phyloP scores from a whole-genome alignment of 2,329 filamentous ascomycete species.

The Sclerotinia nivalis region DNA sequence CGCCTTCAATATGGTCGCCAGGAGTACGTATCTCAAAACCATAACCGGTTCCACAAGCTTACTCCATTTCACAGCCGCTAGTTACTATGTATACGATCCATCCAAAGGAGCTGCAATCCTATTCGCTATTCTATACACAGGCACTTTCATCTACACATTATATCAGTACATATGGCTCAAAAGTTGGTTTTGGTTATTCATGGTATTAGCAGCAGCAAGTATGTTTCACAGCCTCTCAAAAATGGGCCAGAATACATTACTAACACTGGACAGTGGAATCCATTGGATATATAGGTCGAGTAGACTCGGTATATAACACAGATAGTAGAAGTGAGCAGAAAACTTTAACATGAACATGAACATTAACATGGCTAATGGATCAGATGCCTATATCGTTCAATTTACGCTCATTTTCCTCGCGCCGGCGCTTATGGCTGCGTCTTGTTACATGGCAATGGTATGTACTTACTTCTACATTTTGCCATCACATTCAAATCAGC shows the following conservation, averaged over 20 bases:
- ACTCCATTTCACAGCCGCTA: not conserved
- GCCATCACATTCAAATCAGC: not conserved
- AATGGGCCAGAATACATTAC: not conserved
- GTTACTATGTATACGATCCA: slow-evolving; percentile 21
- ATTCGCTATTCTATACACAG: slow-evolving; percentile 24
- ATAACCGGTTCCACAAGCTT: not conserved
- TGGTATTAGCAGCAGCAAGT: slow-evolving; percentile 24
- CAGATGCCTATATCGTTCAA: slow-evolving; percentile 41
- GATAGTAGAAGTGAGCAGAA: slow-evolving; percentile 9
- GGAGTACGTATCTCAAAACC: not conserved
- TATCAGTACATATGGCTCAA: slow-evolving; percentile 23
- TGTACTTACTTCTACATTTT: not conserved
- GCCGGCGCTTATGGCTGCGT: slow-evolving; percentile 52
- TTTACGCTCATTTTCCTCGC: slow-evolving; percentile 48
- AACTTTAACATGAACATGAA: not conserved
- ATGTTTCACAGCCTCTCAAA: not conserved
- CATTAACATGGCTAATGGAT: not conserved
- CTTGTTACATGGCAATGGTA: slow-evolving; percentile 49
- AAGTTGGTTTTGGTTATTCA: slow-evolving; percentile 27
- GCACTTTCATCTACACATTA: not conserved
- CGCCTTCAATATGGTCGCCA: not conserved
- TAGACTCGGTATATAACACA: slow-evolving; percentile 4
- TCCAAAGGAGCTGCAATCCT: slow-evolving; percentile 21
- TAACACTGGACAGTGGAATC: slow-evolving; percentile 22
- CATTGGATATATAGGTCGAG: slow-evolving; percentile 23